Conservation (phyloP, 2,329 filamentous ascomycete genomes). For the Fusarium solani-melongenae region DNA sequence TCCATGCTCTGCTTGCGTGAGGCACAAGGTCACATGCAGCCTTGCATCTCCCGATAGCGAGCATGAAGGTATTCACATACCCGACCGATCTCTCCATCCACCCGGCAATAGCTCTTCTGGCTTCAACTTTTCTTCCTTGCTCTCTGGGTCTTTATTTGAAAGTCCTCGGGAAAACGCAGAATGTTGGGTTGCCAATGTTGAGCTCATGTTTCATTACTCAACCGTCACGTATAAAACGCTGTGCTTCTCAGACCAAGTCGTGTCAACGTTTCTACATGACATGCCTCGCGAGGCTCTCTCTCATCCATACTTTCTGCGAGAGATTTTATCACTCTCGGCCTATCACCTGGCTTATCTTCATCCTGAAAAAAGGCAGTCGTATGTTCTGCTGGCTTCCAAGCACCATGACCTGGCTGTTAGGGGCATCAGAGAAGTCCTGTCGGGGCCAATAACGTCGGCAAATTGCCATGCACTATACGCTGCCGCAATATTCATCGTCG, state of each 20-base stretch:
- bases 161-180: slow-evolving; percentile 10
- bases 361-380: slow-evolving; percentile 6
- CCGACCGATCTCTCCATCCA: slow-evolving; percentile 6
- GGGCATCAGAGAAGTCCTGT: slow-evolving; percentile 20
- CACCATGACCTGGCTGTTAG: slow-evolving; percentile 28
- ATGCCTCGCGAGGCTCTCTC: slow-evolving; percentile 25
- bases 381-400: slow-evolving; percentile 24
- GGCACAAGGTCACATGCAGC: slow-evolving; percentile 25
- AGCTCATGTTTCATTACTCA: slow-evolving; percentile 35
- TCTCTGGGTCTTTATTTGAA: slow-evolving; percentile 7
- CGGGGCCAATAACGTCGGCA: neutral
- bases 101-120: slow-evolving; percentile 1
- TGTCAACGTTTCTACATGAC: slow-evolving; percentile 14
- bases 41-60: slow-evolving; percentile 1
- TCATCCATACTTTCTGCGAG: slow-evolving; percentile 29
- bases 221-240: slow-evolving; percentile 33
- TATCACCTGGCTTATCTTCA: slow-evolving; percentile 30
- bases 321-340: slow-evolving; percentile 29
- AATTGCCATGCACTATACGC: slow-evolving; percentile 33
- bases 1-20: slow-evolving; percentile 23
- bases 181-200: slow-evolving; percentile 21
- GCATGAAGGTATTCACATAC: neutral
- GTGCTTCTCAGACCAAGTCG: slow-evolving; percentile 13
- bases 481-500: slow-evolving; percentile 11
- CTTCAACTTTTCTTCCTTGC: slow-evolving; percentile 8